These are phyloP conservation scores for Gyrodon lividus DNA, from an alignment of 768 basidiomycete genomes.

Conservation along the genomic window DNA sequence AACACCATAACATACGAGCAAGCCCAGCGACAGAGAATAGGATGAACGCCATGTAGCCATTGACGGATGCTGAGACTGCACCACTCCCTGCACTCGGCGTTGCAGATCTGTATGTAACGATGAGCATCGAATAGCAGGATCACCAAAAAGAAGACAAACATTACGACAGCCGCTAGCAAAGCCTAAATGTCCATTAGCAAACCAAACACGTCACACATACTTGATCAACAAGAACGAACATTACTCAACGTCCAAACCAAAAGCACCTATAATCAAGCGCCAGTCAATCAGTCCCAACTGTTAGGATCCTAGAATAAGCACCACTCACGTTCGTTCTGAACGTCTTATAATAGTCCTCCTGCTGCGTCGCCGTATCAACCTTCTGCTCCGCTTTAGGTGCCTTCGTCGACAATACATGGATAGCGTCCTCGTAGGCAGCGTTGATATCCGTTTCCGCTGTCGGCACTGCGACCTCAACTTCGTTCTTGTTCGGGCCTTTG, in stretches of 20 bases:
- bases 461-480: constrained; percentile 85
- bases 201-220: not conserved
- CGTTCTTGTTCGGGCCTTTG: constrained; percentile 60
- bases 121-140: not conserved
- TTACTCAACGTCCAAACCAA: constrained; percentile 89
- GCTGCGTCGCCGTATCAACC: constrained; percentile 57
- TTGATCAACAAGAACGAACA: constrained; percentile 44
- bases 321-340: constrained; percentile 80
- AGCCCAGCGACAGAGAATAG: constrained; percentile 86
- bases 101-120: constrained; percentile 23
- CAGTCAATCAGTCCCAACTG: constrained; percentile 10
- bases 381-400: constrained; percentile 69
- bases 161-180: constrained; percentile 71
- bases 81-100: constrained; percentile 50
- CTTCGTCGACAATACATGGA: constrained; percentile 76
- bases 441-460: constrained; percentile 88
- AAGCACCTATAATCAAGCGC: constrained; percentile 52
- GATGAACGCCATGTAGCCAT: constrained; percentile 87
- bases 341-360: constrained; percentile 85
- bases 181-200: constrained; percentile 39
- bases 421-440: constrained; percentile 87
- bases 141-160: constrained; percentile 45
- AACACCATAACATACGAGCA: constrained; percentile 59
- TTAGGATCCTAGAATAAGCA: not conserved
- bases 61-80: constrained; percentile 55